Base-by-base conservation (phyloP, 2,329 filamentous ascomycete genomes). In the Aureobasidium sp. region DNA sequence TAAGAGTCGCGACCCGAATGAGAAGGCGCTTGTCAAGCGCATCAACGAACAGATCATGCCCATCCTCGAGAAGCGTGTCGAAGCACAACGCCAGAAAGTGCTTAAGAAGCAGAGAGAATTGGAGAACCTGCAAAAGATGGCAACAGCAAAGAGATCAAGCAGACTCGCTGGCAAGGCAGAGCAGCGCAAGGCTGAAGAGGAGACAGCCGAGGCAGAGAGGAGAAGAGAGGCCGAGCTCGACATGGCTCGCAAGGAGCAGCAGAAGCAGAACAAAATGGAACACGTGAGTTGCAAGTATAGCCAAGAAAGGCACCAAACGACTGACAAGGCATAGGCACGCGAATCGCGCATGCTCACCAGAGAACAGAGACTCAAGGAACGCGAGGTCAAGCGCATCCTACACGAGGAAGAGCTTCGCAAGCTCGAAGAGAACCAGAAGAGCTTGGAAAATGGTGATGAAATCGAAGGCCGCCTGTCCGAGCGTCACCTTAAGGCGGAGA, bases 91-190 rank as follows among this genome's bases (percentile, higher is more conserved):
- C 33, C 85, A 86, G 64, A 92, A 93, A 73, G 78, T 80, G 77
- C 85, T 76, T 81, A 90, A 78, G 79, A 88, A 88, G 68, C 85
- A 95, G 71, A 90, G 87, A 65, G 93, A 97, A 69, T 75, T 96
- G 24, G 79, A 91, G 58, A 91, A 86, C 67, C 75, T 96, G 66
- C 87, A 93, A 68, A 93, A 94, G 72, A 82, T 97, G 76, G 91
- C 91, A n/a, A 90, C 88, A 62, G 93, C 94, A 4, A 99, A 99
- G 76, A 82, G 94, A 65, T 99, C 94, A 0, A 96, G 90, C 69
- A 85, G 94, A 65, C 85, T 99, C 67, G 92, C 93, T 19, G 83
- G 83, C 66, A 95, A 91, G 71, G 78, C 85, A 37, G 91, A 97
- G 71, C 87, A 85, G 66, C 89, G 91, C 69, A 87, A 85, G 67